phyloP scores from a whole-genome alignment of 495 filamentous ascomycete species.

The Trichocladium uniseriatum region DNA sequence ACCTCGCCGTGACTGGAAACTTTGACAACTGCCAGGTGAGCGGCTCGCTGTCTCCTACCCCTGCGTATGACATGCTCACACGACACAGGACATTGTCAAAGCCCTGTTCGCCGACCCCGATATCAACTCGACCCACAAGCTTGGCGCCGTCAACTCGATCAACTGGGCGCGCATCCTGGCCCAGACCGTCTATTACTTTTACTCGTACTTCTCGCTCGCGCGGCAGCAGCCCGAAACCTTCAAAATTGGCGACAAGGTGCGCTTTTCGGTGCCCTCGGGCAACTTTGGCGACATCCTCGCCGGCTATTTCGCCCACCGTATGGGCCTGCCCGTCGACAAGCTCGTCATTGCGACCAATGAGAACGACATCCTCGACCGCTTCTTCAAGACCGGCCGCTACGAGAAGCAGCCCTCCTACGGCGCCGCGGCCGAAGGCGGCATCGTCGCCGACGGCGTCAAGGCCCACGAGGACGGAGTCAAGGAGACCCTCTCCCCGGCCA shows the following conservation, averaged over 20 bases:
- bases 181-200: constrained; percentile 89
- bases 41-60: not conserved
- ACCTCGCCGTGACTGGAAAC: constrained; percentile 72
- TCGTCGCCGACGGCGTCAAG: constrained; percentile 52
- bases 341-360: constrained; percentile 85
- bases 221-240: constrained; percentile 41
- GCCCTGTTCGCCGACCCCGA: constrained; percentile 74
- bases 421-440: constrained; percentile 44
- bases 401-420: constrained; percentile 62
- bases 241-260: constrained; percentile 50
- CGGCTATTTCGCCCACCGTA: constrained; percentile 80
- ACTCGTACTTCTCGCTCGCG: constrained; percentile 74
- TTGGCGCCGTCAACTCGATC: constrained; percentile 84
- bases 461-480: constrained; percentile 63
- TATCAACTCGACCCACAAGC: constrained; percentile 61
- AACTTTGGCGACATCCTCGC: constrained; percentile 97
- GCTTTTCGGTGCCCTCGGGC: constrained; percentile 79
- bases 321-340: constrained; percentile 80
- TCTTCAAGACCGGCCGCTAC: constrained; percentile 74
- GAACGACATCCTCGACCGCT: constrained; percentile 81
- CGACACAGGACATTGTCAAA: constrained; percentile 73
- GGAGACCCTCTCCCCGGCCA: constrained; percentile 83
- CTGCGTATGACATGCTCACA: not conserved
- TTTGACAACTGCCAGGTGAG: constrained; percentile 89
- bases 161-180: constrained; percentile 87